phyloP scores from a whole-genome alignment of 1,139 yeast genomes.

The Yamadazyma aaseri region DNA sequence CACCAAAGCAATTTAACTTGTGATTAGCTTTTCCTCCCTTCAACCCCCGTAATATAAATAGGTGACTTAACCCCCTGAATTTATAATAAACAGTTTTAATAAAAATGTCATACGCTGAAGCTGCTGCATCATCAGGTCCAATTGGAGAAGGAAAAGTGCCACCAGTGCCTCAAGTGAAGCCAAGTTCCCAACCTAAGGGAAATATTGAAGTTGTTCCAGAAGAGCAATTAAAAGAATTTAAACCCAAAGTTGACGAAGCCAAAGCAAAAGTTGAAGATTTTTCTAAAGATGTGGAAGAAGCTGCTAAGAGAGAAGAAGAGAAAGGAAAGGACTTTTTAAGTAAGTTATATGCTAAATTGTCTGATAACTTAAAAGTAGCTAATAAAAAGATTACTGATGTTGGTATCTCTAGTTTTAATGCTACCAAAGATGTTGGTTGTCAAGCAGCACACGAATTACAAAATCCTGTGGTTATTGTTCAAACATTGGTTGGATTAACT shows the following conservation, averaged over 20 bases:
- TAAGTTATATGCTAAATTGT: conserved; percentile 1
- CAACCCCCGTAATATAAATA: conserved; percentile 3
- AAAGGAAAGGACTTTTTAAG: conserved; percentile 17
- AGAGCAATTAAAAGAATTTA: conserved; percentile 29
- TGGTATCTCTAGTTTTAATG: conserved; percentile 10
- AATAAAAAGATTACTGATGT: conserved; percentile 10
- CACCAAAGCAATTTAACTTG: conserved; percentile 4
- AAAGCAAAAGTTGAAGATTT: conserved; percentile 14
- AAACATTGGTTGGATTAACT: conserved; percentile 50
- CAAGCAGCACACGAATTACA: conserved; percentile 29
- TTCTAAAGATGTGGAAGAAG: conserved; percentile 15
- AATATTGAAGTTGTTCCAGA: conserved; percentile 27
- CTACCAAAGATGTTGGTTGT: conserved; percentile 5
- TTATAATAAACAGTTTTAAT: not conserved
- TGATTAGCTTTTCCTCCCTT: conserved; percentile 2
- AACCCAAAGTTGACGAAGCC: conserved; percentile 23
- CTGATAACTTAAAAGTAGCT: conserved; percentile 4
- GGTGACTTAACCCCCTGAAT: conserved; percentile 1
- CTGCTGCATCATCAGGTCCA: conserved; percentile 41
- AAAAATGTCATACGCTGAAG: conserved; percentile 35
- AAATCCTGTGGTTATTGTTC: conserved; percentile 63
- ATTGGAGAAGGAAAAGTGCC: conserved; percentile 24
- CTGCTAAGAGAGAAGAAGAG: conserved; percentile 17
- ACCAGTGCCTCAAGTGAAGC: conserved; percentile 15
- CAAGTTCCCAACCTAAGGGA: conserved; percentile 23